Conservation (phyloP, 768 basidiomycete species). For the Hysterangium stoloniferum region DNA sequence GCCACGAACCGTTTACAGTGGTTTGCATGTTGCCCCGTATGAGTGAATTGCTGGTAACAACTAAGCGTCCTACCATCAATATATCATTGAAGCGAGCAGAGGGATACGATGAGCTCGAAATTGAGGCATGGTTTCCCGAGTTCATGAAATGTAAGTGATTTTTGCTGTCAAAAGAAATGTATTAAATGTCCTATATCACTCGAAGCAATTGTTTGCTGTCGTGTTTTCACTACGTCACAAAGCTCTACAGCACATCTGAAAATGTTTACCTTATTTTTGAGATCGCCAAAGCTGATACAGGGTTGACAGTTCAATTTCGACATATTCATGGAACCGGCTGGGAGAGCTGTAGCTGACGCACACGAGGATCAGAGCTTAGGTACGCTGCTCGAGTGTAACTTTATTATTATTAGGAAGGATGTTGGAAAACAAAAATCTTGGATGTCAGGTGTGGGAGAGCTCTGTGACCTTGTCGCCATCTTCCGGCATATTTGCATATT, state of each 20-base stretch:
- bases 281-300: conserved; percentile 17
- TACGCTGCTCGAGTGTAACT: too few relatives aligned
- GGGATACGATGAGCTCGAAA: conserved; percentile 15
- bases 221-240: conserved; percentile 22
- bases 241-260: conserved; percentile 21
- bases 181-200: neutral
- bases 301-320: conserved; percentile 14
- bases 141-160: conserved; percentile 11
- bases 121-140: conserved; percentile 13
- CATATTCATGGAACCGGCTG: conserved; percentile 21
- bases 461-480: conserved; percentile 7
- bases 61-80: conserved; percentile 11
- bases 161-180: neutral
- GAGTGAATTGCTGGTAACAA: conserved; percentile 14
- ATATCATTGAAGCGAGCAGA: conserved; percentile 14
- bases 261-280: conserved; percentile 19
- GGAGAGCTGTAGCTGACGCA: conserved; percentile 18
- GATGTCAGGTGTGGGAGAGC: conserved; percentile 17
- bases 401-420: neutral
- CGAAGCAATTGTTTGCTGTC: conserved; percentile 17
- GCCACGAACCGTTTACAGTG: neutral
- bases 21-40: conserved; percentile 21
- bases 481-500: conserved; percentile 7
- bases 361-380: conserved; percentile 22
- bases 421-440: neutral